A percentile compares a stretch with the other conserved stretches of the same genome.
phyloP scores from a whole-genome alignment of 2,329 filamentous ascomycete genomes.

The Nemania sp. region DNA sequence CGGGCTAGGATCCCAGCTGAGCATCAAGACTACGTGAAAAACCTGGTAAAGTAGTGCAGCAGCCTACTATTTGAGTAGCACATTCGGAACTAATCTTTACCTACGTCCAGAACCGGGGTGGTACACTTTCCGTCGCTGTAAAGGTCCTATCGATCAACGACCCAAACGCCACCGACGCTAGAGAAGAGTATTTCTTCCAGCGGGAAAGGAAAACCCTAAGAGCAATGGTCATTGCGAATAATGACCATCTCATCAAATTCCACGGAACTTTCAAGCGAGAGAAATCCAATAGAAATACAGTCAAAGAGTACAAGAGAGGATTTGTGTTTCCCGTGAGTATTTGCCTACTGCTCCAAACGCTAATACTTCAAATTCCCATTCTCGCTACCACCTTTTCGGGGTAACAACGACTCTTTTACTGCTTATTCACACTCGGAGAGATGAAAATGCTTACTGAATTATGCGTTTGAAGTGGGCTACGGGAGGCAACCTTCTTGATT shows the following conservation, averaged over 20 bases:
- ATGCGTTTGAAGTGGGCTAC: not conserved
- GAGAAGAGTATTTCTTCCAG: not conserved
- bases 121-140: not conserved
- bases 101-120: not conserved
- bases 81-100: not conserved
- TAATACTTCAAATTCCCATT: too few species aligned
- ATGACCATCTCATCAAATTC: slow-evolving; percentile 4
- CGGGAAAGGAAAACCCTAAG: not conserved
- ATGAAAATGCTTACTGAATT: too few species aligned
- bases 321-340: slow-evolving; percentile 13
- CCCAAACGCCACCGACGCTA: not conserved
- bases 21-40: not conserved
- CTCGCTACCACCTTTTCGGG: too few species aligned
- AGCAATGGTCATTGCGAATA: not conserved
- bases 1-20: not conserved
- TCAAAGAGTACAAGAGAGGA: not conserved
- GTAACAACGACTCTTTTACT: too few species aligned
- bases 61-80: too few species aligned
- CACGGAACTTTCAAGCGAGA: not conserved
- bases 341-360: not conserved
- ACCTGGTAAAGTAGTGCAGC: too few species aligned
- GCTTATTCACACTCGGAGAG: too few species aligned
- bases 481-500: not conserved
- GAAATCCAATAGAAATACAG: not conserved
- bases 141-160: not conserved